A percentile compares a stretch with the other conserved stretches of the same genome.
Evolutionary conservation across 2,329 filamentous ascomycete species (phyloP).

Genomic region (Claviceps lovelessii): DNA sequence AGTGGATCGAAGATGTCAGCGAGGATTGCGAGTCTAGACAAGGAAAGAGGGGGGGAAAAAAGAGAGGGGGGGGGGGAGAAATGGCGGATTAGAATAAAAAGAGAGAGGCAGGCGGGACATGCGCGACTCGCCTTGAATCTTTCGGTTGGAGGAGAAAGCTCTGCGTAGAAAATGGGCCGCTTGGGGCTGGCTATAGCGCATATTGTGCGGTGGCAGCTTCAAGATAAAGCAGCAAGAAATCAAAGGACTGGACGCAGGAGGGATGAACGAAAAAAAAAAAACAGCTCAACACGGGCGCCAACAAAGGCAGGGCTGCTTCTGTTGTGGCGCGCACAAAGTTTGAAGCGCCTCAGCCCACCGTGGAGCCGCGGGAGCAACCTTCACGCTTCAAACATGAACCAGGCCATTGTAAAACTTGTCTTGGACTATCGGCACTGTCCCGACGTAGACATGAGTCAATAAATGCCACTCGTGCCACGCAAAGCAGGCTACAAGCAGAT

Average conservation of each 20-base stretch:
- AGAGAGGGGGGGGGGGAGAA: not conserved
- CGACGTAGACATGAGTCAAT: too few species aligned
- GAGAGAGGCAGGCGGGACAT: not conserved
- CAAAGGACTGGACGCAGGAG: not conserved
- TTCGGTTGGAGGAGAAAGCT: slow-evolving; percentile 14
- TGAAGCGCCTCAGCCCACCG: too few species aligned
- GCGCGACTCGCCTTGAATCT: slow-evolving; percentile 12
- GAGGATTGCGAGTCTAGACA: not conserved
- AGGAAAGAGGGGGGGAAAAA: not conserved
- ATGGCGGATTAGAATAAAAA: not conserved
- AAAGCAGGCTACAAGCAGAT: too few species aligned
- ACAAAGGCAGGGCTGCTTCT: too few species aligned
- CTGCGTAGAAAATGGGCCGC: not conserved
- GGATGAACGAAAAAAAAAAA: not conserved
- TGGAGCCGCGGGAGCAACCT: too few species aligned
- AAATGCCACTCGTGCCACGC: too few species aligned
- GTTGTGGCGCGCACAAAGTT: too few species aligned
- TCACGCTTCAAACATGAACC: too few species aligned
- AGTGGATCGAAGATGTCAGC: not conserved
- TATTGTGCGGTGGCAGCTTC: not conserved
- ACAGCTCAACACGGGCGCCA: too few species aligned
- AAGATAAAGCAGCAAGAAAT: too few species aligned
- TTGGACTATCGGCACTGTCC: too few species aligned
- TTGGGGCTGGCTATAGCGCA: not conserved
- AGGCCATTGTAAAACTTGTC: too few species aligned